phyloP scores from a whole-genome alignment of 2,329 filamentous ascomycete species.

The Dactylonectria estremocensis region DNA sequence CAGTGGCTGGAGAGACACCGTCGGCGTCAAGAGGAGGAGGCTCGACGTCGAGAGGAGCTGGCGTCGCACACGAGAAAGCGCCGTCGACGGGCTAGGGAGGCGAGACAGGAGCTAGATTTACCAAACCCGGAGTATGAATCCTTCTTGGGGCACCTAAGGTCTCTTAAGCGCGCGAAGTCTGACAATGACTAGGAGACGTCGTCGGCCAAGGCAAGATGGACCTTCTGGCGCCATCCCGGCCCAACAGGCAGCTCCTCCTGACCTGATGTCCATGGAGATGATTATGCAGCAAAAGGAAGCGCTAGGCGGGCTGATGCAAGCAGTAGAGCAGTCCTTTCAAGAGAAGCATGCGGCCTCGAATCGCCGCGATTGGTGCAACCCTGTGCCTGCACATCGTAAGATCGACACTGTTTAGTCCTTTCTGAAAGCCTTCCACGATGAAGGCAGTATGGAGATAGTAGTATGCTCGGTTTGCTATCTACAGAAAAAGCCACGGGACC shows the following conservation, averaged over 20 bases:
- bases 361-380: background rate
- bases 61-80: too few species aligned
- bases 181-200: too few species aligned
- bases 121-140: too few species aligned
- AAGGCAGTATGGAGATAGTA: background rate
- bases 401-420: background rate
- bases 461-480: background rate
- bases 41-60: too few species aligned
- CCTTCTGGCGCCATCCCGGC: background rate
- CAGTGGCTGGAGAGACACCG: background rate
- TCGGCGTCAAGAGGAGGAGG: too few species aligned
- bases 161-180: too few species aligned
- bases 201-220: background rate
- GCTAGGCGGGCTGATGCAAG: background rate
- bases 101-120: too few species aligned
- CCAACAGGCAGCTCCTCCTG: background rate
- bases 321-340: background rate
- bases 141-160: too few species aligned
- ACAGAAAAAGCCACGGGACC: background rate
- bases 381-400: background rate
- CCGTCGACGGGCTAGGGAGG: too few species aligned
- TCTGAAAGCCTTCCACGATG: background rate
- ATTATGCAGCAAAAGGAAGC: background rate
- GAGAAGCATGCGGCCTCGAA: background rate
- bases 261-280: background rate